phyloP scores from a whole-genome alignment of 345 rosid species.

The Citrus trifoliata region DNA sequence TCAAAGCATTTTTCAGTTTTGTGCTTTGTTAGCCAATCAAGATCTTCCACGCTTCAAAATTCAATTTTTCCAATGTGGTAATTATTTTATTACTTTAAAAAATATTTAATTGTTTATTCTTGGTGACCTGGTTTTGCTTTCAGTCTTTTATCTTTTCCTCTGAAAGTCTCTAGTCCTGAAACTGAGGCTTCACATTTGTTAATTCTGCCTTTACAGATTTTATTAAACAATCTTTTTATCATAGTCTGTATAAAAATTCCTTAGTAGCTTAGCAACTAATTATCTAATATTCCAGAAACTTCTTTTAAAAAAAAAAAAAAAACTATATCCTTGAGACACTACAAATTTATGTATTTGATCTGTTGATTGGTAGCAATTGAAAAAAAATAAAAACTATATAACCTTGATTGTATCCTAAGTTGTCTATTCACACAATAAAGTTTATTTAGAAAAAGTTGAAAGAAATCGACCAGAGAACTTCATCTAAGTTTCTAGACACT shows the following conservation, averaged over 20 bases:
- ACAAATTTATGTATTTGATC: too few species aligned
- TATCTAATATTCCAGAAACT: slow-evolving; percentile 7
- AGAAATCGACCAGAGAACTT: neutral
- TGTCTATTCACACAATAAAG: neutral
- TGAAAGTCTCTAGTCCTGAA: neutral
- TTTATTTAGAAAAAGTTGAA: neutral
- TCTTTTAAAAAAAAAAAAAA: neutral
- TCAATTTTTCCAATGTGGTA: neutral
- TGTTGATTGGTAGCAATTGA: too few species aligned
- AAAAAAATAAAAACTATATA: too few species aligned
- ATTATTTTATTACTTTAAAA: neutral
- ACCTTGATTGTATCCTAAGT: neutral
- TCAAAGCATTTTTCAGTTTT: neutral
- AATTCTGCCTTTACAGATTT: neutral
- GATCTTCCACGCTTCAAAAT: neutral
- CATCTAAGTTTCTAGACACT: neutral
- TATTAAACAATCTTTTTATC: neutral
- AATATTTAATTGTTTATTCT: neutral
- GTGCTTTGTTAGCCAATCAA: slow-evolving; percentile 10
- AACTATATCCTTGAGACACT: too few species aligned
- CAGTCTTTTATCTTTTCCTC: neutral
- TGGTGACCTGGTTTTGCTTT: neutral
- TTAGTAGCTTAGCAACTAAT: neutral
- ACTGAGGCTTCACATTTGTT: neutral
- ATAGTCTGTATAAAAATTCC: neutral